Base-by-base conservation (phyloP, 2,329 filamentous ascomycete genomes). In the Pezicula neosporulosa region DNA sequence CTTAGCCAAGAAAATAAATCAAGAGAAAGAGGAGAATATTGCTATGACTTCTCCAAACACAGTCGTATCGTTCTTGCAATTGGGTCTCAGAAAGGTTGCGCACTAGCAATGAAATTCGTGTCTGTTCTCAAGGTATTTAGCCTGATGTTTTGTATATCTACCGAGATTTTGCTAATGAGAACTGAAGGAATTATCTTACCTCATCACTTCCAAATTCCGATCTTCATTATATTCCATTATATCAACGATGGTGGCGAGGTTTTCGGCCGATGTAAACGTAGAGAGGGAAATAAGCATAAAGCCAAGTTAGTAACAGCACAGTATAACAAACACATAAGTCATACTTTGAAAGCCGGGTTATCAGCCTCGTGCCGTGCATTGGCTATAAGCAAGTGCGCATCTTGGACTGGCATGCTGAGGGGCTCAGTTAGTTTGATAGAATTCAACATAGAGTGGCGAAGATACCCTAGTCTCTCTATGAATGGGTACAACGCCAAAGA, bases 211-310 rank as follows among this genome's bases (percentile, higher is more conserved):
- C 38, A 41, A 13, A 33, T 33, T 33, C 4, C 30, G 30, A 43
- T 13, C n/a, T 13, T 6, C 18, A 21, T 19, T 24, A 21, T 15
- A 43, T 19, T 15, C 41, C 27, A 13, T 18, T 5, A 43, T 6
- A 35, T 55, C 48, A 59, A 35, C 56, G 51, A 19, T 53, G 50
- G n/a, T 58, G 55, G 12, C 67, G 70, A 50, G 78, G 77, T 57
- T 85, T 86, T 55, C 75, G 74, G 46, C 82, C 82, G 58, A 85
- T 83, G 56, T 80, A 84, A 36, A 85, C 77, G 63, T 85, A 85
- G 76, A 85, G 62, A 41, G 80, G 79, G 53, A 85, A 85, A 63
- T 85, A 85, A 30, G 80, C 77, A 81, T 66, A 47, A 10, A 9
- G 36, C 39, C 27, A 13, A 15, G 19, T 54, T 56, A 53, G 44